Evolutionary conservation across 352 stramenopile species (phyloP), one percentile per base, ranked within the genome.

Genomic region (Ophiocytium majus): DNA sequence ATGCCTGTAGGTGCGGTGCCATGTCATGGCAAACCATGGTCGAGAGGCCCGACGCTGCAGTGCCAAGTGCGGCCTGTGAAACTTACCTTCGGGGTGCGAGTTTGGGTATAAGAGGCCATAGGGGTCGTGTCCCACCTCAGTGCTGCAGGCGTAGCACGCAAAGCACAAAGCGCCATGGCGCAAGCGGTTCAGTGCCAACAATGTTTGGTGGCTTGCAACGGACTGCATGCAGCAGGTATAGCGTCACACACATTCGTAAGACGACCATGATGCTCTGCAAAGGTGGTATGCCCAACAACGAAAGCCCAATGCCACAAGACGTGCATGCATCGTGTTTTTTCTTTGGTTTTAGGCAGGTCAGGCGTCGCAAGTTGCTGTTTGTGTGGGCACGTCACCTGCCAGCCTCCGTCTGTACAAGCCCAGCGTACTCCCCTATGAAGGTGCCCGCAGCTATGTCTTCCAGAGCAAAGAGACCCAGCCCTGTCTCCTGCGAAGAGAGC

Each of bases 71-170:
- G 5, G 43, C 43, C 5, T 57, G 43, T 57, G 43, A 57, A 57
- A 76, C 64, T 17, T 17, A 76, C 64, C 31, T 34, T 76, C 5
- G 5, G 64, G 64, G 17, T 76, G 64, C 34, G 64, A 34, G 17
- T 17, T 76, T 37, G 64, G 64, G 64, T 76, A 76, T 17, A 76
- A 17, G 31, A 76, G 64, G 64, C 64, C 64, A 76, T 76, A 76
- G 34, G 64, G 31, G 34, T 76, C 64, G 17, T 76, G 64, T 5
- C 34, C 64, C 5, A 10, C 10, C 34, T 34, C 31, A 5, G 5
- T 76, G 64, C 64, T 76, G 64, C 64, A 76, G 64, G 10, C 5
- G 34, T 14, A 5, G 14, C 5, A 5, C 5, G 43, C 43, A 57
- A 57, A 57, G 5, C 43, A 57, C 43, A 57, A 5, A 57, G 43